Base-by-base conservation (phyloP, 352 stramenopile genomes). In the Phytophthora tubulina region DNA sequence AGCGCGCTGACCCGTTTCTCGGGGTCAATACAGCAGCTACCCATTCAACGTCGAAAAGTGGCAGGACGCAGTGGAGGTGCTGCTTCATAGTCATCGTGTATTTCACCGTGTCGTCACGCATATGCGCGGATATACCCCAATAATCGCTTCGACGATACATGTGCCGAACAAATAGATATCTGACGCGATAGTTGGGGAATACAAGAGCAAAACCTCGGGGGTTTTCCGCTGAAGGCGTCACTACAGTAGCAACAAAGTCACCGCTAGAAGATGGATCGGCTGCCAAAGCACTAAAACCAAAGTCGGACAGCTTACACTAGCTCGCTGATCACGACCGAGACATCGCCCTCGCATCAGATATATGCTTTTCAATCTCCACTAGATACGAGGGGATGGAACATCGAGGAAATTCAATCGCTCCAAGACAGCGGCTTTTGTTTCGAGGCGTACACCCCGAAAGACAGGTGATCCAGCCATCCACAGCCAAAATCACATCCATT, bases 11-110 rank as follows among this genome's bases (percentile, higher is more conserved):
- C 63, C 33, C 32, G 38, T 7, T 44, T 35, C 4, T 56, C 42
- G 8, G 52, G 51, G 3, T 74, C 32, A n/a, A 66, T 55, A 14
- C n/a, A 41, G 50, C 64, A 72, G 9, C 14, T 45, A n/a, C 10
- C 39, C 39, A 45, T 13, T 45, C 39, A 13, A 15, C 39, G 4
- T 45, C 39, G 13, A 45, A 45, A 45, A 17, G 39, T 15, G 39
- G 39, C 9, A n/a, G 39, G 6, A 45, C 39, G 39, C 13, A n/a
- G 39, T 15, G 39, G 13, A 45, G 39, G 5, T 45, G 39, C 39
- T 45, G 11, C 39, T 45, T 45, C 3, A n/a, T 13, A 15, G 39
- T 17, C 39, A 45, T 13, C 8, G 5, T 45, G 39, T 45, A 17
- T 13, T 45, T 45, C 39, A 45, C 39, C 39, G 39, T 13, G 39